Evolutionary conservation across 371 early-diverging fungal genomes (phyloP).

Genomic region (Mucor racemosus): DNA sequence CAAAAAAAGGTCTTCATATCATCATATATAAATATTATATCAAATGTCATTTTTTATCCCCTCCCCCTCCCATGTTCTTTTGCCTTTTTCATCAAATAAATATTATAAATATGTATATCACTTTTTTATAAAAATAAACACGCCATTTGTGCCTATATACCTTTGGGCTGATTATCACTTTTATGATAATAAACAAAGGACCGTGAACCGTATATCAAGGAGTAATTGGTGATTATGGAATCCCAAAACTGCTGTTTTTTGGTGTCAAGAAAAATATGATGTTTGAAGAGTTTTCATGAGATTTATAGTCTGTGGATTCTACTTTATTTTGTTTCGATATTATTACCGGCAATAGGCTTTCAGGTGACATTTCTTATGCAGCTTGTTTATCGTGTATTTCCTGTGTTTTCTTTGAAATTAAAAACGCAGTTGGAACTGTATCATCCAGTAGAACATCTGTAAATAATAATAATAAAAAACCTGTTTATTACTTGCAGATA

Average conservation of each 20-base stretch:
- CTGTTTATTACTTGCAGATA: not conserved
- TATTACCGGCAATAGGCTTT: no score
- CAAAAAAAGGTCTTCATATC: not conserved
- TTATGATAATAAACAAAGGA: not conserved
- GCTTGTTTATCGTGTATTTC: no score
- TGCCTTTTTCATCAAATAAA: not conserved
- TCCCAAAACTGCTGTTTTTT: not conserved
- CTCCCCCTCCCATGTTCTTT: not conserved
- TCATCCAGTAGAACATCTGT: no score
- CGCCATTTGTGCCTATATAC: not conserved
- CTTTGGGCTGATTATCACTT: constrained; percentile 1
- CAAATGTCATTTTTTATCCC: not conserved
- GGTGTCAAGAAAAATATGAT: no score
- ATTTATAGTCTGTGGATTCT: no score
- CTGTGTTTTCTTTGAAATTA: no score
- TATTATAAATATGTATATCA: no score
- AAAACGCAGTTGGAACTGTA: no score
- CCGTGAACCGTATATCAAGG: not conserved
- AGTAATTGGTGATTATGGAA: not conserved
- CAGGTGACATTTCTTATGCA: no score
- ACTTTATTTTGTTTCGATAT: no score
- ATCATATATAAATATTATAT: constrained; percentile 2
- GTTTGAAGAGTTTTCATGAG: no score
- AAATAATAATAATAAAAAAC: not conserved
- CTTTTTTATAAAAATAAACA: not conserved